These are phyloP conservation scores for Cyanidioschyzon merolae DNA, from an alignment of 23 red algal species.

Conservation along the genomic window DNA sequence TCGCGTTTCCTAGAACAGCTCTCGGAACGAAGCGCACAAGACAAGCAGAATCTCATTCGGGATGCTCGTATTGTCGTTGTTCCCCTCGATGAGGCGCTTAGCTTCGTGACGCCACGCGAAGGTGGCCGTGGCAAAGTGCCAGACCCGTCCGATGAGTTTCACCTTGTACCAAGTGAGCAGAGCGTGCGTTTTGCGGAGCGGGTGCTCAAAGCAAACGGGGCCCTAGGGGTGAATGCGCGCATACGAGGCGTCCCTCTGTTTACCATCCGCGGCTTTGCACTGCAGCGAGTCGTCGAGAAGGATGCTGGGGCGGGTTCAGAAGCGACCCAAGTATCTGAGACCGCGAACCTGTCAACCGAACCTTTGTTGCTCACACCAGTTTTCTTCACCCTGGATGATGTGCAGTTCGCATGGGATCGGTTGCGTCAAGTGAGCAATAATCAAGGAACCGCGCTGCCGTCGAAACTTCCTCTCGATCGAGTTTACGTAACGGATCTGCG, in stretches of 20 bases:
- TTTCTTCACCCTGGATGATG: slow-evolving; percentile 11
- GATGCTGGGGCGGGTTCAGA: not conserved
- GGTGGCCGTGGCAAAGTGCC: not conserved
- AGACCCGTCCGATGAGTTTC: slow-evolving; percentile 11
- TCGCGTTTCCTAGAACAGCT: not conserved
- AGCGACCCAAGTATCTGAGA: not conserved
- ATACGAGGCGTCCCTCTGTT: slow-evolving; percentile 1
- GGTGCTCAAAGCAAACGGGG: not conserved
- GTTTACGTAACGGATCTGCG: slow-evolving; percentile 1
- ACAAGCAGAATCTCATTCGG: not conserved
- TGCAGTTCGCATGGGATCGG: slow-evolving; percentile 10
- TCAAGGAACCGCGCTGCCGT: not conserved
- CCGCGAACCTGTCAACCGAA: not conserved
- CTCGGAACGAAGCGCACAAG: not conserved
- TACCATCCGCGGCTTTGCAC: not conserved
- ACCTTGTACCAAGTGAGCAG: not conserved
- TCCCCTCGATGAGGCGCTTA: not conserved
- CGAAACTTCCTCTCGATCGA: not conserved
- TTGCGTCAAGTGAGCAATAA: not conserved
- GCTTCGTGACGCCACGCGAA: not conserved
- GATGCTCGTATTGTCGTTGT: not conserved
- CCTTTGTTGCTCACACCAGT: not conserved
- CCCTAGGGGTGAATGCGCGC: not conserved
- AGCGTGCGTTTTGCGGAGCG: slow-evolving; percentile 12
- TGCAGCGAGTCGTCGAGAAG: not conserved